Percentiles rank a stretch among this genome's conserved stretches.
phyloP scores from a whole-genome alignment of 1,284 basidiomycete genomes.

The Cryptococcus neoformans region DNA sequence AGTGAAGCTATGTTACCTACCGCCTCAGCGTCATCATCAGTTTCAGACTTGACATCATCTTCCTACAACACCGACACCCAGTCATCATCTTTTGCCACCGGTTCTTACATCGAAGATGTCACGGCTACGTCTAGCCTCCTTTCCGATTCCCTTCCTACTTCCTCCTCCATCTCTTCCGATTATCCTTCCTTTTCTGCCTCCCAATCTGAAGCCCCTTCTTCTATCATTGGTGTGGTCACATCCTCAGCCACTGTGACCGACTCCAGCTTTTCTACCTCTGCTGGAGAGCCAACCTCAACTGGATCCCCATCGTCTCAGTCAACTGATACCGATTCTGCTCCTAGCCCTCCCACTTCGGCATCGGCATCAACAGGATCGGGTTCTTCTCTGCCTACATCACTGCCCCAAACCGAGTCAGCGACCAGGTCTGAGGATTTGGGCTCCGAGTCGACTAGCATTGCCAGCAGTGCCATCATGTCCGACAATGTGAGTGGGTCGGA shows the following conservation, averaged over 20 bases:
- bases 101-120: conserved; percentile 2
- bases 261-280: background rate
- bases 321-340: background rate
- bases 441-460: conserved; percentile 14
- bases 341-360: conserved; percentile 1
- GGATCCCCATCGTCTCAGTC: conserved; percentile 4
- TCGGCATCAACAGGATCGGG: conserved; percentile 10
- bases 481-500: background rate
- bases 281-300: conserved; percentile 1
- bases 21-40: conserved; percentile 6
- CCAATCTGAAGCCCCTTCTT: conserved; percentile 5
- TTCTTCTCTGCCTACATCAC: conserved; percentile 7
- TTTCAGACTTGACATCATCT: conserved; percentile 5
- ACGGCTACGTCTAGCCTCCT: background rate
- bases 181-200: background rate
- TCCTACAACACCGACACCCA: conserved; percentile 1
- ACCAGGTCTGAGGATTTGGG: conserved; percentile 12
- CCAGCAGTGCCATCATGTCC: background rate
- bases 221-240: background rate
- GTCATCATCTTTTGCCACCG: conserved; percentile 8
- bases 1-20: background rate
- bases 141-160: conserved; percentile 2
- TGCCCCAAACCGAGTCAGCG: background rate
- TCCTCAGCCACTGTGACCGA: background rate
- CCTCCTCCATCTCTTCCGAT: background rate